A percentile compares a stretch with the other conserved stretches of the same genome.
phyloP scores from a whole-genome alignment of 768 basidiomycete species.

The Termitomyces heimii region DNA sequence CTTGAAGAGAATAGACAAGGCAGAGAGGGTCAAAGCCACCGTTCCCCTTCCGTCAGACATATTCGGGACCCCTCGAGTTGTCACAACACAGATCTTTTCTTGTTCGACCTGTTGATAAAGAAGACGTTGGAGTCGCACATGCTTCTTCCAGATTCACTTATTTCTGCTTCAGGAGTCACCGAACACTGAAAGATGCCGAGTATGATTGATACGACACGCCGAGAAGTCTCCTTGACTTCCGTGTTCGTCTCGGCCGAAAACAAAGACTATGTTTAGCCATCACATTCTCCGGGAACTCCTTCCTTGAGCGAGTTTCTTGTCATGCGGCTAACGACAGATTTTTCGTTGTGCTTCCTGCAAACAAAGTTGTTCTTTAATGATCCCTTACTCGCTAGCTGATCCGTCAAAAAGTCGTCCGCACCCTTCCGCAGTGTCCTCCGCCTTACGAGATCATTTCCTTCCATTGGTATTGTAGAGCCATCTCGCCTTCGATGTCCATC shows the following conservation, averaged over 20 bases:
- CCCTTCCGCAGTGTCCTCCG: neutral
- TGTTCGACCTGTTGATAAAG: neutral
- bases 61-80: neutral
- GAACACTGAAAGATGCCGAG: no score
- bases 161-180: no score
- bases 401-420: neutral
- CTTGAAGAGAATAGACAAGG: neutral
- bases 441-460: neutral
- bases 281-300: neutral
- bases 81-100: neutral
- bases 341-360: no score
- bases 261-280: neutral
- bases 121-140: no score
- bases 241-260: neutral
- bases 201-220: no score
- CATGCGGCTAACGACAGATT: neutral
- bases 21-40: neutral
- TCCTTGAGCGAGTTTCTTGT: neutral
- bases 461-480: neutral
- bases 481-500: neutral
- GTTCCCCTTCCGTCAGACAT: neutral
- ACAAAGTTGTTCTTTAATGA: neutral
- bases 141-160: no score
- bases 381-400: neutral
- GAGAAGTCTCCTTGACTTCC: neutral